A percentile compares a stretch with the other conserved stretches of the same genome.
phyloP scores from a whole-genome alignment of 2,329 filamentous ascomycete species.

The Onygenales sp. region DNA sequence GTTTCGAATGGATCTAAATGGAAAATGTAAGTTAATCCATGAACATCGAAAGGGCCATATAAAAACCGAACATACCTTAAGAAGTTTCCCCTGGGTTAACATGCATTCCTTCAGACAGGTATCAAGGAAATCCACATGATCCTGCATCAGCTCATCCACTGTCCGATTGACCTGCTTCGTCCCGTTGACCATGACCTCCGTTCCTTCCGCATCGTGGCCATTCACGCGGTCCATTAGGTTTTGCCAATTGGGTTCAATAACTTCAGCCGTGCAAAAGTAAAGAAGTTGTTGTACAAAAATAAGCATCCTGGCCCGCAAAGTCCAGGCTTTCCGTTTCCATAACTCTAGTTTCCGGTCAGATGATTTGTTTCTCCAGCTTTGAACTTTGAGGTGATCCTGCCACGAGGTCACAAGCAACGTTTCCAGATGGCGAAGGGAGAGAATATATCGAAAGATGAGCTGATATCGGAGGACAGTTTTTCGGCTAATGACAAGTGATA shows the following conservation, averaged over 20 bases:
- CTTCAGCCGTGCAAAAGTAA: constrained; percentile 94
- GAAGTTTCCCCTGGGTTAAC: constrained; percentile 90
- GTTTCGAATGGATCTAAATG: constrained; percentile 82
- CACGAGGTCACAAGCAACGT: constrained; percentile 77
- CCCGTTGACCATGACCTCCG: constrained; percentile 27
- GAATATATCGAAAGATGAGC: constrained; percentile 84
- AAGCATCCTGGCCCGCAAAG: constrained; percentile 83
- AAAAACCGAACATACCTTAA: constrained; percentile 55
- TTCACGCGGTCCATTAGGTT: constrained; percentile 81
- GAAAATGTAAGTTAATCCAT: constrained; percentile 7
- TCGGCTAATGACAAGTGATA: constrained; percentile 88
- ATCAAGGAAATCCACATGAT: constrained; percentile 95
- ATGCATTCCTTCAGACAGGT: constrained; percentile 98
- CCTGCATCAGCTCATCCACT: constrained; percentile 96
- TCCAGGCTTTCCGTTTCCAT: constrained; percentile 92
- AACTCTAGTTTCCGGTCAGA: constrained; percentile 65
- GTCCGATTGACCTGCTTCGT: constrained; percentile 56
- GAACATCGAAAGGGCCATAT: not conserved
- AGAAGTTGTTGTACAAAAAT: constrained; percentile 94
- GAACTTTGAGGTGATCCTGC: constrained; percentile 75
- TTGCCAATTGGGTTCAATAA: constrained; percentile 96
- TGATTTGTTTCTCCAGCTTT: constrained; percentile 74
- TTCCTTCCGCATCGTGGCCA: constrained; percentile 38
- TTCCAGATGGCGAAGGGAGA: constrained; percentile 84
- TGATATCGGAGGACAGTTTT: constrained; percentile 98